These are phyloP conservation scores for Gypsophila paniculata DNA, from an alignment of 179 eudicot species.

Conservation along the genomic window DNA sequence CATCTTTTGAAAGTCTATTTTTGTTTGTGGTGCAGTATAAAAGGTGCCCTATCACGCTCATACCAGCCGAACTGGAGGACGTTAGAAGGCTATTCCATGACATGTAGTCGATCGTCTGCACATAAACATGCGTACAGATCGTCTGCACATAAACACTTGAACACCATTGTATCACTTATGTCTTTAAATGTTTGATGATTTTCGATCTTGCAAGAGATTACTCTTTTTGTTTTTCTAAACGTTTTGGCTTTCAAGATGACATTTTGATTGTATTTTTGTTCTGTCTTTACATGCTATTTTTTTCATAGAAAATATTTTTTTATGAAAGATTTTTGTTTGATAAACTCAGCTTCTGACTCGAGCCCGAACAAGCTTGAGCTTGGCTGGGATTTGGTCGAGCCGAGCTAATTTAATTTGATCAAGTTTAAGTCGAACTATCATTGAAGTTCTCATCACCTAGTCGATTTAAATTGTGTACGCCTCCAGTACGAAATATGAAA, in stretches of 20 bases:
- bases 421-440: not conserved
- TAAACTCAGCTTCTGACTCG: not conserved
- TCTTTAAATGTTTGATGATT: no score
- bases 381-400: not conserved
- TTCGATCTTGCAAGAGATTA: no score
- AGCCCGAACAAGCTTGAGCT: not conserved
- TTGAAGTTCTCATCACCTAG: no score
- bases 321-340: no score
- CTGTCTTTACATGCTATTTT: no score
- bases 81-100: slow-evolving; percentile 92
- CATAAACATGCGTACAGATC: not conserved
- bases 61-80: slow-evolving; percentile 67
- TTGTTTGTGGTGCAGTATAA: slow-evolving; percentile 53
- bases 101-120: slow-evolving; percentile 29
- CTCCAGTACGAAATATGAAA: no score
- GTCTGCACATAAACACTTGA: not conserved
- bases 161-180: not conserved
- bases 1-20: not conserved
- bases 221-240: no score
- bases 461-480: no score
- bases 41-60: slow-evolving; percentile 80
- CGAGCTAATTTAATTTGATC: no score
- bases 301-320: no score
- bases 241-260: no score
- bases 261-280: no score